phyloP scores from a whole-genome alignment of 192 early-diverging fungal species.

The Mortierella claussenii region DNA sequence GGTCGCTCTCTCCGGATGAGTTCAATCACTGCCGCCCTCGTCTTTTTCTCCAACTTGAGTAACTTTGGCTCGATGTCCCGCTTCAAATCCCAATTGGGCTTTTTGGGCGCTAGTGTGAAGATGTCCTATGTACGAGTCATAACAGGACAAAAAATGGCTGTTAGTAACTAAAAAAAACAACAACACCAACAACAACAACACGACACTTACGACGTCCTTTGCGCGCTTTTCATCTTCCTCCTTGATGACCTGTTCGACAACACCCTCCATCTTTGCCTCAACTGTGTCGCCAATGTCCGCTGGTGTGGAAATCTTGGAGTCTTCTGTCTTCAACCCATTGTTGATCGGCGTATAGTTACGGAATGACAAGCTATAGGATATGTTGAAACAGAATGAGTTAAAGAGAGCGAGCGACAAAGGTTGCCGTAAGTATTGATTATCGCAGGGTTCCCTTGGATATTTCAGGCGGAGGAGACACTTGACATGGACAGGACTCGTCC shows the following conservation, averaged over 20 bases:
- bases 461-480: too few species aligned
- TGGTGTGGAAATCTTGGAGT: slow-evolving; percentile 58
- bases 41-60: slow-evolving; percentile 75
- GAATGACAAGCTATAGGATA: slow-evolving; percentile 51
- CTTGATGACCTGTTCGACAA: slow-evolving; percentile 61
- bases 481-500: too few species aligned
- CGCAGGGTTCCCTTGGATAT: too few species aligned
- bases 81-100: slow-evolving; percentile 92
- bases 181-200: too few species aligned
- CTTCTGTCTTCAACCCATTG: slow-evolving; percentile 55
- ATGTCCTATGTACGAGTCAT: too few species aligned
- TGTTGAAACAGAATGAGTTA: slow-evolving; percentile 1
- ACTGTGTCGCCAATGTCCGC: slow-evolving; percentile 61
- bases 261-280: slow-evolving; percentile 62
- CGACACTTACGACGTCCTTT: slow-evolving; percentile 68
- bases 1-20: slow-evolving; percentile 71
- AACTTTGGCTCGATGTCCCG: slow-evolving; percentile 85
- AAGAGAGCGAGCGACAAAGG: too few species aligned
- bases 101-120: slow-evolving; percentile 82
- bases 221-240: slow-evolving; percentile 66
- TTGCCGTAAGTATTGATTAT: too few species aligned
- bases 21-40: slow-evolving; percentile 77
- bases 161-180: too few species aligned
- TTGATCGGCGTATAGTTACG: slow-evolving; percentile 66
- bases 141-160: too few species aligned